A percentile compares a stretch with the other conserved stretches of the same genome.
These are phyloP conservation scores for Cyathus pygmaeus DNA, from an alignment of 1,284 basidiomycete species.

Conservation along the genomic window DNA sequence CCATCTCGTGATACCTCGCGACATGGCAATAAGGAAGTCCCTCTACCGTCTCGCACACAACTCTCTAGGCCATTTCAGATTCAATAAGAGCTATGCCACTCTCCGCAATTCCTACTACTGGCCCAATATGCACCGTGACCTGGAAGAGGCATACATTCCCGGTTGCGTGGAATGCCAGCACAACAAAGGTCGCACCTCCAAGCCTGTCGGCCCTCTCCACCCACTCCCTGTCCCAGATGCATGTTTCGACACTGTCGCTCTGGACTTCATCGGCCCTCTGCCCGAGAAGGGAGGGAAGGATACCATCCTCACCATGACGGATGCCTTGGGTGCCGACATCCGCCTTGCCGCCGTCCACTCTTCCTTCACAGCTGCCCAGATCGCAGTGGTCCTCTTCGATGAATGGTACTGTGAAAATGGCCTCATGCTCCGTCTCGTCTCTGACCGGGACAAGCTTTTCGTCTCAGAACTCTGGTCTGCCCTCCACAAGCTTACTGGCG, in stretches of 20 bases:
- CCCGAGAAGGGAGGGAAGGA: slow-evolving; percentile 5
- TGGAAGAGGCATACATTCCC: slow-evolving; percentile 28
- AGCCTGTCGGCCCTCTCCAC: slow-evolving; percentile 11
- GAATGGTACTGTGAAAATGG: slow-evolving; percentile 51
- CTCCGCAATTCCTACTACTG: slow-evolving; percentile 44
- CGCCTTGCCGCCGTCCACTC: slow-evolving; percentile 38
- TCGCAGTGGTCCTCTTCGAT: slow-evolving; percentile 42
- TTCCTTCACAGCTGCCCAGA: slow-evolving; percentile 37
- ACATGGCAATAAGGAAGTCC: slow-evolving; percentile 32
- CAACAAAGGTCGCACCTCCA: slow-evolving; percentile 10
- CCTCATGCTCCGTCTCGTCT: slow-evolving; percentile 28
- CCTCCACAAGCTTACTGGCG: slow-evolving; percentile 33
- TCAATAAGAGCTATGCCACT: too few species aligned
- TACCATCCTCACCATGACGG: slow-evolving; percentile 6
- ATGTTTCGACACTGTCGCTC: background rate
- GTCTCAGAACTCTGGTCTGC: slow-evolving; percentile 33
- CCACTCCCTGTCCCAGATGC: slow-evolving; percentile 17
- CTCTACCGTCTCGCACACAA: too few species aligned
- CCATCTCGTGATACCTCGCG: slow-evolving; percentile 38
- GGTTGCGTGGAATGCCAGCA: slow-evolving; percentile 17
- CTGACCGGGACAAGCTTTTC: slow-evolving; percentile 37
- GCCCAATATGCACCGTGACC: slow-evolving; percentile 44
- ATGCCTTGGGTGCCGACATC: slow-evolving; percentile 43
- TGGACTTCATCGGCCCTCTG: slow-evolving; percentile 9
- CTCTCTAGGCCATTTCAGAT: too few species aligned